Conservation (phyloP, 306 rosid genomes). For the Carpinus viminea region DNA sequence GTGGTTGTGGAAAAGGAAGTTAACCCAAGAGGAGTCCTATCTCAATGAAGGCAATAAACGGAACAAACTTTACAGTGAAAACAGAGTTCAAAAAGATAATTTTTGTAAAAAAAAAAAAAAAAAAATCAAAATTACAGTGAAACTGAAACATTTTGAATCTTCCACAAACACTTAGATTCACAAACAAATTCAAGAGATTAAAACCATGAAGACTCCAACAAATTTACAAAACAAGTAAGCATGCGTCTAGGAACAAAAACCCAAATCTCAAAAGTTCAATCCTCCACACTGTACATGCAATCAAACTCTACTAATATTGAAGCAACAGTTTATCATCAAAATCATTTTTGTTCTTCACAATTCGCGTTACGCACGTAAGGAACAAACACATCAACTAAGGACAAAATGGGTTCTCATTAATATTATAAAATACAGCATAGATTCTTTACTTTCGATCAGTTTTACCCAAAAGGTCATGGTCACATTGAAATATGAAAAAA, state of each 20-base stretch:
- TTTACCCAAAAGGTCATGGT: slow-evolving; percentile 36
- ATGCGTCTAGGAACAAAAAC: not conserved
- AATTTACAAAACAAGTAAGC: not conserved
- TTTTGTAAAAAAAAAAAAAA: not conserved
- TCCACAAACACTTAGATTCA: not conserved
- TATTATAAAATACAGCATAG: slow-evolving; percentile 27
- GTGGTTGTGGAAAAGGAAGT: not conserved
- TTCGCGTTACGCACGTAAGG: slow-evolving; percentile 25
- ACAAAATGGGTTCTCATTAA: slow-evolving; percentile 29
- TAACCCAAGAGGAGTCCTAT: not conserved
- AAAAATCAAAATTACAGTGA: not conserved
- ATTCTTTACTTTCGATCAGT: slow-evolving; percentile 61
- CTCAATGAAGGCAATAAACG: not conserved
- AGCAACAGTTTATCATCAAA: slow-evolving; percentile 4
- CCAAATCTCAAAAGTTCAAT: not conserved
- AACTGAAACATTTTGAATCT: not conserved
- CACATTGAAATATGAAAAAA: slow-evolving; percentile 28
- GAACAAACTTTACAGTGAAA: not conserved
- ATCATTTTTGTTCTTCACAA: not conserved
- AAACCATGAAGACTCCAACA: not conserved
- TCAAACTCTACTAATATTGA: slow-evolving; percentile 5
- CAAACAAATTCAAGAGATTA: not conserved
- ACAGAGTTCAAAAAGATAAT: not conserved
- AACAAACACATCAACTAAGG: slow-evolving; percentile 26
- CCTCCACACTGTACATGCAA: not conserved